Evolutionary conservation across 306 rosid species (phyloP), one percentile per base, ranked within the genome.

Genomic region (Inga laurina): DNA sequence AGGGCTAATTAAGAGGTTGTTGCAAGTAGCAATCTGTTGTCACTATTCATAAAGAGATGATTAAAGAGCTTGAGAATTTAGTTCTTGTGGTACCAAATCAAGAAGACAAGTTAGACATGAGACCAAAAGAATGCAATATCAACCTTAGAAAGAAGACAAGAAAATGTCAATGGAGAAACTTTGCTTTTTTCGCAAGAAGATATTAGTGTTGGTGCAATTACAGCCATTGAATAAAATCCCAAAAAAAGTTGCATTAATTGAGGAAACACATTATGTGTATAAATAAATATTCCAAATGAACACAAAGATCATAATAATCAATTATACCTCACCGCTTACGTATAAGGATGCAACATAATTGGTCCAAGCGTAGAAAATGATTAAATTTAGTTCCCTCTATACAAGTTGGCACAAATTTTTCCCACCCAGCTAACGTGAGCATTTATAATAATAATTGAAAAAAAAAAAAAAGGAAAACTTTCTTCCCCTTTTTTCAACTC

Each of bases 341-440:
- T 18, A 10, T 49, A 49, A 49, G 54, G 15, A 49, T 49, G 54
- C 54, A 49, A 16, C 14, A 49, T 3, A 37, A 10, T 13, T 32
- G 80, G 74, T 73, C 43, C 61, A 70, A 49, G 62, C 75, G 71
- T 65, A 75, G 52, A 35, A 48, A 24, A 81, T 64, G 39, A 72
- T 77, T 56, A 37, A 32, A 79, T 80, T 30, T 10, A 80, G 66
- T 61, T 69, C 74, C 69, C 46, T 56, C 59, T 30, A 72, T 32
- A 22, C 72, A 72, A 41, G 46, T 70, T 19, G 75, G 9, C 4
- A 21, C 52, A 70, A 79, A 75, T 22, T 16, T n/a, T 21, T 64
- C 41, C 68, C 48, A 34, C 19, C 75, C 11, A 22, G 41, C 70
- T 34, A 66, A 4, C n/a, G 22, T 44, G 34, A 78, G 21, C 71